Percentiles rank a stretch among this genome's conserved stretches.
Evolutionary conservation across 306 rosid species (phyloP).

Genomic region (Cucurbita argyrosperma): DNA sequence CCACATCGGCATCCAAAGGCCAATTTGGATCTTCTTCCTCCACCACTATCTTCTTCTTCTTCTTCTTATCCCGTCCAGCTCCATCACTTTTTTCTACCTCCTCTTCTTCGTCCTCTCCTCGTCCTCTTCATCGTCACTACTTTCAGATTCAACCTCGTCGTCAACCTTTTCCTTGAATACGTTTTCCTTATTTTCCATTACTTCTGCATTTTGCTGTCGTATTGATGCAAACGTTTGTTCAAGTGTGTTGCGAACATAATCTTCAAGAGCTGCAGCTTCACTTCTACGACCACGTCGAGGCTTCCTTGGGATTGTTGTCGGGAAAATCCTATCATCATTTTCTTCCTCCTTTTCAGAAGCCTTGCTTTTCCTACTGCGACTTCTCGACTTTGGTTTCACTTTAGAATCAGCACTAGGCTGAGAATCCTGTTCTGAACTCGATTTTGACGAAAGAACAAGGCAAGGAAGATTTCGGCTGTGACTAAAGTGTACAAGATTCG

Average conservation of each 20-base stretch:
- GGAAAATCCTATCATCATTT: slow-evolving; percentile 14
- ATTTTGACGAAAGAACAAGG: slow-evolving; percentile 22
- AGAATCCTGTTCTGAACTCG: slow-evolving; percentile 28
- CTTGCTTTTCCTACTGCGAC: slow-evolving; percentile 4
- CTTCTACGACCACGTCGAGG: slow-evolving; percentile 71
- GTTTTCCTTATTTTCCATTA: slow-evolving; percentile 28
- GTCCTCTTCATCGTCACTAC: slow-evolving; percentile 4
- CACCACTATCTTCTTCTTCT: slow-evolving; percentile 23
- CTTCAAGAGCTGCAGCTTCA: slow-evolving; percentile 64
- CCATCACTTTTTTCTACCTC: slow-evolving; percentile 11
- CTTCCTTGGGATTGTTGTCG: slow-evolving; percentile 45
- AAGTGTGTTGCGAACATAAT: slow-evolving; percentile 43
- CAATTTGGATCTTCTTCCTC: slow-evolving; percentile 73
- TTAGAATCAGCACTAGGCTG: slow-evolving; percentile 11
- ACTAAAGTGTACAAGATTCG: slow-evolving; percentile 9
- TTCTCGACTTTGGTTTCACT: slow-evolving; percentile 13
- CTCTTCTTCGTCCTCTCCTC: slow-evolving; percentile 7
- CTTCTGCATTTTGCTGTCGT: slow-evolving; percentile 31
- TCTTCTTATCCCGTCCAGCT: slow-evolving; percentile 18
- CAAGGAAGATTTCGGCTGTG: slow-evolving; percentile 22
- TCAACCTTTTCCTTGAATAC: slow-evolving; percentile 33
- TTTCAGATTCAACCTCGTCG: slow-evolving; percentile 10
- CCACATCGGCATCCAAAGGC: slow-evolving; percentile 90
- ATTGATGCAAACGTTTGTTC: slow-evolving; percentile 50
- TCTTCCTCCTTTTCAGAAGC: slow-evolving; percentile 8